Conservation (phyloP, 2,329 filamentous ascomycete species). For the Paraconiothyrium brasiliense region DNA sequence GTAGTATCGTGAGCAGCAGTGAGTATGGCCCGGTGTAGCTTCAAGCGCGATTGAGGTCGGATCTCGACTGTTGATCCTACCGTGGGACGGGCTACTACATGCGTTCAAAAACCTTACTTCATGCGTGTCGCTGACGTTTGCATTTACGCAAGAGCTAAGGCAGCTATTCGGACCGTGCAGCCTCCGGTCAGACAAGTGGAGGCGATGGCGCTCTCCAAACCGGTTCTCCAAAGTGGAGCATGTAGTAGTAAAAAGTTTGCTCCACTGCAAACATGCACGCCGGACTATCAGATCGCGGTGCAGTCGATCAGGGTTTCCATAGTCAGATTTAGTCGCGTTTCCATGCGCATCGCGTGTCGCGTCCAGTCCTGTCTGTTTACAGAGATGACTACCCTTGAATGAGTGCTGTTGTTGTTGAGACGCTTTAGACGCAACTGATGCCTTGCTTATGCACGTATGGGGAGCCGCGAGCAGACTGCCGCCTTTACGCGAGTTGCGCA, state of each 20-base stretch:
- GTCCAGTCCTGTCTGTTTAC: neutral
- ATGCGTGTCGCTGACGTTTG: no score
- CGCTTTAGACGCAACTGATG: neutral
- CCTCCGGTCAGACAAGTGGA: neutral
- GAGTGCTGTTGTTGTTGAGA: neutral
- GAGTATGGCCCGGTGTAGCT: no score
- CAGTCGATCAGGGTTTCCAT: neutral
- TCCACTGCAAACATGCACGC: neutral
- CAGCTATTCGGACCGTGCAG: neutral
- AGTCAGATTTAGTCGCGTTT: neutral
- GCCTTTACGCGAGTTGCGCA: conserved; percentile 4
- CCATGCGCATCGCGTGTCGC: neutral
- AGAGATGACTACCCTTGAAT: neutral
- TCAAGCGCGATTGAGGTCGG: no score
- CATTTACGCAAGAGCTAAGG: neutral
- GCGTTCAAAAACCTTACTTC: no score
- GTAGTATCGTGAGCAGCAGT: no score
- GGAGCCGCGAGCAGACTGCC: conserved; percentile 3
- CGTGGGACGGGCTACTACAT: no score
- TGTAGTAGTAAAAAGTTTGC: neutral
- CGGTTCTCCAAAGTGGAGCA: neutral
- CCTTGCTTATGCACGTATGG: conserved; percentile 7
- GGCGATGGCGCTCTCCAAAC: neutral
- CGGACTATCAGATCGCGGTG: neutral
- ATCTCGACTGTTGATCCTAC: no score